Percentiles rank a stretch among this genome's conserved stretches.
Evolutionary conservation across 2,329 filamentous ascomycete genomes (phyloP).

Genomic region (Pyrenochaeta sp.): DNA sequence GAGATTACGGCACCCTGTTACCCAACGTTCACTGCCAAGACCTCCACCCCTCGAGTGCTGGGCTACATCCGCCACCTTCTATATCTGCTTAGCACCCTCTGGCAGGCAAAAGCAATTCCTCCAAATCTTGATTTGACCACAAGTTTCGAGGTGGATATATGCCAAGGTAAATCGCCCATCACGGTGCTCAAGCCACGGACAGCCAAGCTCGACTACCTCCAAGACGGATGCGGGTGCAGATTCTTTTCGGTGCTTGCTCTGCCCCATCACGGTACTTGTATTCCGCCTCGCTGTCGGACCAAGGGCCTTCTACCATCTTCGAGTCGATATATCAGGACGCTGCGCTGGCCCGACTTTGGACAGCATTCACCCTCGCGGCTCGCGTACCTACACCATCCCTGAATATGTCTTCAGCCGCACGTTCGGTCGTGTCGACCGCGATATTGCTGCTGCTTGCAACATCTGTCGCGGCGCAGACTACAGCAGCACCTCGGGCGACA

Average conservation of each 20-base stretch:
- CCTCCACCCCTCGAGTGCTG: slow-evolving; percentile 9
- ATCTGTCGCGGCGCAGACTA: slow-evolving; percentile 26
- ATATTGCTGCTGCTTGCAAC: slow-evolving; percentile 15
- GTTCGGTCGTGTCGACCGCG: slow-evolving; percentile 2
- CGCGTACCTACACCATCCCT: background rate
- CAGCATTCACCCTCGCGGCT: slow-evolving; percentile 3
- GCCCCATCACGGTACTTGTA: slow-evolving; percentile 25
- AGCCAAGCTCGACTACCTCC: slow-evolving; percentile 18
- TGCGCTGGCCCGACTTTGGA: slow-evolving; percentile 12
- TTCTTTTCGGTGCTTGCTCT: slow-evolving; percentile 17
- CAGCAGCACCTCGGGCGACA: slow-evolving; percentile 11
- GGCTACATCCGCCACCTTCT: slow-evolving; percentile 11
- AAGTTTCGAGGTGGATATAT: slow-evolving; percentile 13
- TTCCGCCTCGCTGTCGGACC: slow-evolving; percentile 7
- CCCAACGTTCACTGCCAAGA: slow-evolving; percentile 27
- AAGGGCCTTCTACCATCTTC: background rate
- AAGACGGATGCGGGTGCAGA: slow-evolving; percentile 11
- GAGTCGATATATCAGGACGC: slow-evolving; percentile 28
- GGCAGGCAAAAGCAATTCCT: background rate
- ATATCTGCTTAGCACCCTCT: slow-evolving; percentile 2
- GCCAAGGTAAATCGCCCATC: slow-evolving; percentile 34
- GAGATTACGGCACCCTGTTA: background rate
- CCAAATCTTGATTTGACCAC: slow-evolving; percentile 18
- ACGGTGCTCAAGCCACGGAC: slow-evolving; percentile 39
- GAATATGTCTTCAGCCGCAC: slow-evolving; percentile 22